Base-by-base conservation (phyloP, 495 filamentous ascomycete genomes). In the Aspergillus panamensis region DNA sequence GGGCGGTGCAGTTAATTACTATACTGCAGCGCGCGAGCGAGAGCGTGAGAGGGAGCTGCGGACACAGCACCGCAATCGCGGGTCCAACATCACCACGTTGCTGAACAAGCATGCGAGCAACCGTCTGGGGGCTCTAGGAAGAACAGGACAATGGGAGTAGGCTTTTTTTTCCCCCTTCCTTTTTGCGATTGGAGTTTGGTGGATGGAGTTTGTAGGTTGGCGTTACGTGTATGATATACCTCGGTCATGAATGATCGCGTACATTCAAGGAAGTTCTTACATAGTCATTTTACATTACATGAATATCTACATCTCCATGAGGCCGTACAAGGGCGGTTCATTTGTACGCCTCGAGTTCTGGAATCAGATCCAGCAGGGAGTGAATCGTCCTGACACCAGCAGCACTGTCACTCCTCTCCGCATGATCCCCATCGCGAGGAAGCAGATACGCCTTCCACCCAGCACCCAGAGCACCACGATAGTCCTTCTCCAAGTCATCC, bases 1-100 rank as follows among this genome's bases (percentile, higher is more conserved):
- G 76, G 87, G 25, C 25, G 25, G 83, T 21, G 84, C 86, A 35
- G 84, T 96, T 32, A 92, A 93, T 64, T 95, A 88, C 59, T 88
- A 92, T 66, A 84, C 89, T 4, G 81, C 91, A 45, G 92, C 87
- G 48, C 84, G 86, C 68, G 88, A 86, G 69, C 80, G 77, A 58
- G 83, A 87, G 73, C 82, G 82, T 58, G 88, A 85, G 74, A 84
- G 78, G 25, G 69, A 73, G 50, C 59, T 88, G 65, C 53, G 86
- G 70, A 58, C 70, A 45, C 67, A 78, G 70, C 66, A 78, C 61
- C 78, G 82, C 67, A 53, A 55, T 37, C 64, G 69, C 7, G 64
- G 68, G 8, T 69, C 73, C 0, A 73, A 70, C 39, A 71, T 75
- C 39, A 61, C 69, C 6, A 69, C 72, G 45, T 55, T 77, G 53